These are phyloP conservation scores for Aspergillus sclerotioniger DNA, from an alignment of 495 filamentous ascomycete species.

Conservation along the genomic window DNA sequence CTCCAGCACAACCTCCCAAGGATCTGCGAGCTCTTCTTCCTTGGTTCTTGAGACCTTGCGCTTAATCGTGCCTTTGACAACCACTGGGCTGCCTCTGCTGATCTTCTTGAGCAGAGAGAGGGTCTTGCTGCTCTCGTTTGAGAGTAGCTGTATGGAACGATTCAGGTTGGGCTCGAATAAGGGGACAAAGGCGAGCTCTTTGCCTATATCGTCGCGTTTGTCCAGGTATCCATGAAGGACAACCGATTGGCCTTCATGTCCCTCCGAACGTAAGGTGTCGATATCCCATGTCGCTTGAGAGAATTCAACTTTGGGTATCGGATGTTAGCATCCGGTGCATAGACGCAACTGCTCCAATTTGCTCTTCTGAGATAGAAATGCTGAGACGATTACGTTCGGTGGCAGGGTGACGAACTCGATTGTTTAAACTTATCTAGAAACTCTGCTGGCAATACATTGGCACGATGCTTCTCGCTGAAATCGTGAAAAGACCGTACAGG, in stretches of 20 bases:
- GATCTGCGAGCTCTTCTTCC: conserved; percentile 28
- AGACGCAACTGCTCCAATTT: neutral
- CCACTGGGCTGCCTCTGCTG: conserved; percentile 51
- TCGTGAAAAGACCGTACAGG: conserved; percentile 28
- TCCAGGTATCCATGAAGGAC: conserved; percentile 72
- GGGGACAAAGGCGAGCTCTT: conserved; percentile 67
- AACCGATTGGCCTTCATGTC: conserved; percentile 49
- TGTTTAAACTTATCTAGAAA: conserved; percentile 49
- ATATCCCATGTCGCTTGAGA: conserved; percentile 49
- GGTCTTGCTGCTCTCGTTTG: conserved; percentile 39
- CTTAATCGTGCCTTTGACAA: conserved; percentile 49
- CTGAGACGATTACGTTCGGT: neutral
- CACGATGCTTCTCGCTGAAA: conserved; percentile 23
- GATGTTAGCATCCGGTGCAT: conserved; percentile 14
- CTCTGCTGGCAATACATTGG: conserved; percentile 18
- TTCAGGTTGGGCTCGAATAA: conserved; percentile 51
- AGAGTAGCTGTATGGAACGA: conserved; percentile 53
- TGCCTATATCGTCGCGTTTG: conserved; percentile 57
- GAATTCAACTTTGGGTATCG: conserved; percentile 46
- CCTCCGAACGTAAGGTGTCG: conserved; percentile 39
- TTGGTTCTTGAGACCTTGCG: conserved; percentile 36
- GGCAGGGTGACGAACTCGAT: conserved; percentile 33
- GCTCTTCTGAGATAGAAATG: neutral
- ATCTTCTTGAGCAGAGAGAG: conserved; percentile 49
- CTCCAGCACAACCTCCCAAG: conserved; percentile 61